These are phyloP conservation scores for Saccharomycopsis synnaedendra DNA, from an alignment of 805 yeast genomes.

Conservation along the genomic window DNA sequence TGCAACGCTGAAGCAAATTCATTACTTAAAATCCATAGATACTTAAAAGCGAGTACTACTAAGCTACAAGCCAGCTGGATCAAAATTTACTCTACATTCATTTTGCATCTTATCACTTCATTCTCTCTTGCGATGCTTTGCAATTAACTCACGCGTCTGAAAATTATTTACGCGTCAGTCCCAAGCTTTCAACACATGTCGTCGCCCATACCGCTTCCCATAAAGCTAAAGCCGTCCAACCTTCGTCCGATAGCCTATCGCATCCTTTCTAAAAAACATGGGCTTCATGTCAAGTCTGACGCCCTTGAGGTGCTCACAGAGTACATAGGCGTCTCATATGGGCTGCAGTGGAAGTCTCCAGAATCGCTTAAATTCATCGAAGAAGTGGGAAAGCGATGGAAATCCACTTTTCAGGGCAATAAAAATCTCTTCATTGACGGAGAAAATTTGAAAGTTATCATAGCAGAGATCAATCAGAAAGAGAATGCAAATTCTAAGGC, in stretches of 20 bases:
- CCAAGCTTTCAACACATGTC: background rate
- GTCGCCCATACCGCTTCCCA: slow-evolving; percentile 53
- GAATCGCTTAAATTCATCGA: slow-evolving; percentile 58
- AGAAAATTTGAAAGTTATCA: slow-evolving; percentile 48
- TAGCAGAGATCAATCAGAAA: slow-evolving; percentile 41
- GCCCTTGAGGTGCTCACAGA: slow-evolving; percentile 68
- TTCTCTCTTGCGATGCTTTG: background rate
- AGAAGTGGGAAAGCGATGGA: slow-evolving; percentile 74
- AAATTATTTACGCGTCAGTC: too few relatives aligned
- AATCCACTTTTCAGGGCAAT: slow-evolving; percentile 49
- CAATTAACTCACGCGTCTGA: slow-evolving; percentile 12
- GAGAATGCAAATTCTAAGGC: slow-evolving; percentile 17
- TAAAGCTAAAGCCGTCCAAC: slow-evolving; percentile 66
- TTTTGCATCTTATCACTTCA: background rate
- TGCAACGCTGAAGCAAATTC: too few relatives aligned
- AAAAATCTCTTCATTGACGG: slow-evolving; percentile 81
- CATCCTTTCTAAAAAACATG: slow-evolving; percentile 82
- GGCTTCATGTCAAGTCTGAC: slow-evolving; percentile 77
- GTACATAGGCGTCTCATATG: slow-evolving; percentile 66
- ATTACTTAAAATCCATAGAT: too few relatives aligned
- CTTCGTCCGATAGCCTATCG: slow-evolving; percentile 88
- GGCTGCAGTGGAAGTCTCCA: slow-evolving; percentile 75
- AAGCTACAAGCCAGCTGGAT: too few relatives aligned
- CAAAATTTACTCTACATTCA: too few relatives aligned
- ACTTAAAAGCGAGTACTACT: too few relatives aligned